These are phyloP conservation scores for Helianthus annuus DNA, from an alignment of 129 eudicot genomes.

Conservation along the genomic window HanXRQr2.0-SUNRISE NC_035435.2:175151980-175152479, in stretches of 20 bases:
- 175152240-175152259: not conserved
- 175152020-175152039: conserved; percentile 64
- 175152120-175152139: conserved; percentile 67
- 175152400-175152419: too few relatives aligned
- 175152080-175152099: conserved; percentile 74
- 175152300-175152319: too few relatives aligned
- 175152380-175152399: too few relatives aligned
- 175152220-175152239: not conserved
- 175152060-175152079: conserved; percentile 59
- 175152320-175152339: not conserved
- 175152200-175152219: not conserved
- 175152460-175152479: too few relatives aligned
- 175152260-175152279: not conserved
- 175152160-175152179: conserved; percentile 78
- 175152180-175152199: not conserved
- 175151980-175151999: conserved; percentile 62
- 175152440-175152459: too few relatives aligned
- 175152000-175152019: conserved; percentile 65
- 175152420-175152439: too few relatives aligned
- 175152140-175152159: conserved; percentile 71
- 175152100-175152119: conserved; percentile 72
- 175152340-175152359: not conserved
- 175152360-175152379: not conserved
- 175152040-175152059: conserved; percentile 65
- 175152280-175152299: not conserved